Evolutionary conservation across 352 stramenopile species (phyloP).

Genomic region (Blastocystis sp.): DNA sequence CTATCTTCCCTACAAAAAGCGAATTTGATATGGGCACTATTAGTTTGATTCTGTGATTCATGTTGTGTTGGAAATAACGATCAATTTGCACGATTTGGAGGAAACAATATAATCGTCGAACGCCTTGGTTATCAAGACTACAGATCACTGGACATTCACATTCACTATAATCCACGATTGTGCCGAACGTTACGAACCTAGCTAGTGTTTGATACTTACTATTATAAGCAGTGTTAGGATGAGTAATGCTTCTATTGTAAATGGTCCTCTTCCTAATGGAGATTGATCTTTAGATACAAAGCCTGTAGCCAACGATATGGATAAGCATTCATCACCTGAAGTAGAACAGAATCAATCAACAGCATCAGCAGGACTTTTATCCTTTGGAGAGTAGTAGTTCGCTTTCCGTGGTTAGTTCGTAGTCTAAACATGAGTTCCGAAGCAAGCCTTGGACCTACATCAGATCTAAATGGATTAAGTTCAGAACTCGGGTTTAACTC

Average conservation of each 20-base stretch:
- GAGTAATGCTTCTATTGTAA: conserved; percentile 43
- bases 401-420: neutral
- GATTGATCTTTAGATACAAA: conserved; percentile 24
- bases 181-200: neutral
- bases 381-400: conserved; percentile 14
- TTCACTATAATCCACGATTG: conserved; percentile 26
- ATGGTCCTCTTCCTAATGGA: neutral
- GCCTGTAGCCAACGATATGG: neutral
- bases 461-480: neutral
- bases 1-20: conserved; percentile 52
- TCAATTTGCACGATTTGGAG: neutral
- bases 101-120: neutral
- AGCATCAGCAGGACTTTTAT: neutral
- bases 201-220: neutral
- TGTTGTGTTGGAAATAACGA: neutral
- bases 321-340: neutral
- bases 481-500: conserved; percentile 4
- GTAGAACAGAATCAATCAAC: neutral
- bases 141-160: conserved; percentile 39
- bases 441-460: neutral
- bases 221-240: neutral
- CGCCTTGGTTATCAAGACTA: neutral
- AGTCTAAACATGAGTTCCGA: neutral
- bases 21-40: conserved; percentile 1
- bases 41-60: conserved; percentile 17